These are phyloP conservation scores for Teratosphaeria pseudoeucalypti DNA, from an alignment of 2,329 filamentous ascomycete genomes.

Conservation along the genomic window DNA sequence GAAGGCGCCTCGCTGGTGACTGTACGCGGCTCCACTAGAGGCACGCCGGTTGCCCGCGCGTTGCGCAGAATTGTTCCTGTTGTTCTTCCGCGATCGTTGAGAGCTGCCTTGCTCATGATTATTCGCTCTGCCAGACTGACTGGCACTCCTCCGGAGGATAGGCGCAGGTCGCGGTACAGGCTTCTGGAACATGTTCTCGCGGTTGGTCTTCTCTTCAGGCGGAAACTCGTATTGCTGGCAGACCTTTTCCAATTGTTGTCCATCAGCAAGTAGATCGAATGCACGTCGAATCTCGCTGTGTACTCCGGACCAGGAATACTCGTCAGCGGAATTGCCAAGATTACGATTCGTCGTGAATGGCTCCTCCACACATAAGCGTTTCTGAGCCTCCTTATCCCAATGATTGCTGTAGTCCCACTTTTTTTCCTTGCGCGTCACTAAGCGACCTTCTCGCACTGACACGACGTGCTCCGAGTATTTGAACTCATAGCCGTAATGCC, in stretches of 20 bases:
- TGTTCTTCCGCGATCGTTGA: slow-evolving; percentile 24
- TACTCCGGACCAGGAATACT: slow-evolving; percentile 83
- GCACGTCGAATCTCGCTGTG: slow-evolving; percentile 83
- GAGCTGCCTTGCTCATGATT: slow-evolving; percentile 30
- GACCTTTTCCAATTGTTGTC: slow-evolving; percentile 66
- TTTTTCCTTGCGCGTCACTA: slow-evolving; percentile 75
- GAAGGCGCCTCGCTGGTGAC: slow-evolving; percentile 26
- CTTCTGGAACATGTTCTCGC: slow-evolving; percentile 38
- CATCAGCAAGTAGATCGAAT: slow-evolving; percentile 66
- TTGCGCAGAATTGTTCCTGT: slow-evolving; percentile 39
- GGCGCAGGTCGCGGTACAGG: slow-evolving; percentile 47
- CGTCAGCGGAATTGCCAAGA: slow-evolving; percentile 90
- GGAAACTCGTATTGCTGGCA: slow-evolving; percentile 86
- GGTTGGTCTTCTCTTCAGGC: slow-evolving; percentile 55
- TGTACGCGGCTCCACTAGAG: slow-evolving; percentile 45
- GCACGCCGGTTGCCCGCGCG: slow-evolving; percentile 44
- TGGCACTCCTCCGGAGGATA: slow-evolving; percentile 40
- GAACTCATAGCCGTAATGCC: slow-evolving; percentile 86
- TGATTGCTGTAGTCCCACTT: slow-evolving; percentile 61
- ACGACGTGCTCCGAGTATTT: slow-evolving; percentile 77
- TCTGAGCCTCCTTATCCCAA: slow-evolving; percentile 41
- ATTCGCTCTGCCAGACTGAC: slow-evolving; percentile 36
- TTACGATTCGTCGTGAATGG: slow-evolving; percentile 87
- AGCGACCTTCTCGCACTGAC: slow-evolving; percentile 71
- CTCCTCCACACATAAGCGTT: slow-evolving; percentile 87